Percentiles rank a stretch among this genome's conserved stretches.
phyloP scores from a whole-genome alignment of 208 protist species.

The Crithidia fasciculata region DNA sequence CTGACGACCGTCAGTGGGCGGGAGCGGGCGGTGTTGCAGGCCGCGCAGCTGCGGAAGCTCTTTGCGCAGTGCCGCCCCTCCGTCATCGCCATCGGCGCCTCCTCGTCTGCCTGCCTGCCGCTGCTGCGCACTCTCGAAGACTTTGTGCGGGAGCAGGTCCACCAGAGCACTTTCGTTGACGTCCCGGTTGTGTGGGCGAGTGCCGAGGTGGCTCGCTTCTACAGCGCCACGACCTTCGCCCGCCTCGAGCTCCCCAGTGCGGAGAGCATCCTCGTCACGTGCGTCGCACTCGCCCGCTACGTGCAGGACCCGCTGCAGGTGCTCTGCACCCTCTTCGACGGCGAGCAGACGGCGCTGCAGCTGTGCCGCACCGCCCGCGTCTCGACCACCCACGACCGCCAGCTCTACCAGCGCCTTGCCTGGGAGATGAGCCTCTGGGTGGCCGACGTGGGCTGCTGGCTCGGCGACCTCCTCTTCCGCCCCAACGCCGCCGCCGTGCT shows the following conservation, averaged over 20 bases:
- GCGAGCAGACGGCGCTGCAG: slow-evolving; percentile 60
- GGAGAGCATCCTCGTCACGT: slow-evolving; percentile 52
- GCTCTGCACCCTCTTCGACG: slow-evolving; percentile 78
- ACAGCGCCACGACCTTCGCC: slow-evolving; percentile 55
- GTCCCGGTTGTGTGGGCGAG: slow-evolving; percentile 79
- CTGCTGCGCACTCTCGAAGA: slow-evolving; percentile 64
- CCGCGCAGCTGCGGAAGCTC: slow-evolving; percentile 67
- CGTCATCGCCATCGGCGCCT: slow-evolving; percentile 77
- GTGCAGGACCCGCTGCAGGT: slow-evolving; percentile 77
- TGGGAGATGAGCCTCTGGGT: slow-evolving; percentile 91
- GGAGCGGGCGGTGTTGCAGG: slow-evolving; percentile 50
- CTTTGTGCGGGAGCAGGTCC: slow-evolving; percentile 71
- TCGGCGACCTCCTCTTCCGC: slow-evolving; percentile 58
- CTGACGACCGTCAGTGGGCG: slow-evolving; percentile 61
- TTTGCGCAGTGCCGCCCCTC: slow-evolving; percentile 62
- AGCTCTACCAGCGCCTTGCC: slow-evolving; percentile 62
- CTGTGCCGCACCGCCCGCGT: slow-evolving; percentile 49
- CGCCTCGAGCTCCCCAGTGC: slow-evolving; percentile 46
- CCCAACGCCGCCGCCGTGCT: slow-evolving; percentile 56
- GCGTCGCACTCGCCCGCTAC: slow-evolving; percentile 66
- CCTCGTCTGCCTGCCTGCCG: slow-evolving; percentile 41
- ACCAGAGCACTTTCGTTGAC: slow-evolving; percentile 37
- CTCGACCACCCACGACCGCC: slow-evolving; percentile 46
- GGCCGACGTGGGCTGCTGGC: slow-evolving; percentile 59
- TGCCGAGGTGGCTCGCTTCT: slow-evolving; percentile 75